phyloP scores from a whole-genome alignment of 208 protist species.

The Phytomonas sp. region DNA sequence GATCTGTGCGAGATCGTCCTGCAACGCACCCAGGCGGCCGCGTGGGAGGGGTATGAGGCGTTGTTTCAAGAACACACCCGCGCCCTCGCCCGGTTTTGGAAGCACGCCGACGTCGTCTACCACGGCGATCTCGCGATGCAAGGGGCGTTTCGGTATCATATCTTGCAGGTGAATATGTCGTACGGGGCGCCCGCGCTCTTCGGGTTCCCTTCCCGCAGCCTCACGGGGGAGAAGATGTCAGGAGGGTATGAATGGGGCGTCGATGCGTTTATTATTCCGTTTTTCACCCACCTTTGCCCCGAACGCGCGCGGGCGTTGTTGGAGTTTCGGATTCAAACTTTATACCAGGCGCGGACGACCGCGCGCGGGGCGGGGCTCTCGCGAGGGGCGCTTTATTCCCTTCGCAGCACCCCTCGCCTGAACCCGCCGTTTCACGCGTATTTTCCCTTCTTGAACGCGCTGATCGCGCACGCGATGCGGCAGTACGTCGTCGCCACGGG shows the following conservation, averaged over 20 bases:
- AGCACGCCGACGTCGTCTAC: slow-evolving; percentile 51
- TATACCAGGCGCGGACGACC: slow-evolving; percentile 61
- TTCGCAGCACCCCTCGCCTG: slow-evolving; percentile 71
- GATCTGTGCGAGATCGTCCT: slow-evolving; percentile 74
- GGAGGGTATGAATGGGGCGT: slow-evolving; percentile 86
- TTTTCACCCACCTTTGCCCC: slow-evolving; percentile 74
- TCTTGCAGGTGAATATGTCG: slow-evolving; percentile 73
- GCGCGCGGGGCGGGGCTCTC: slow-evolving; percentile 71
- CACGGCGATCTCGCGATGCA: slow-evolving; percentile 45
- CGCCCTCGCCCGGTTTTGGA: slow-evolving; percentile 67
- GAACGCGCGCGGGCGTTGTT: slow-evolving; percentile 61
- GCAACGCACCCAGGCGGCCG: slow-evolving; percentile 47
- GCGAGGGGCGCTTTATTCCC: slow-evolving; percentile 78
- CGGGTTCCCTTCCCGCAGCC: slow-evolving; percentile 65
- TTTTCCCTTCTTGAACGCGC: slow-evolving; percentile 77
- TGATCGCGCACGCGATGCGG: slow-evolving; percentile 67
- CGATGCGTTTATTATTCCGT: slow-evolving; percentile 78
- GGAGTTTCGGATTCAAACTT: slow-evolving; percentile 77
- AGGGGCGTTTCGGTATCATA: slow-evolving; percentile 79
- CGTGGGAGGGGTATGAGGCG: slow-evolving; percentile 41
- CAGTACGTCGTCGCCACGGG: slow-evolving; percentile 78
- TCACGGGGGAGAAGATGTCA: slow-evolving; percentile 56
- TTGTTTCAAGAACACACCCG: slow-evolving; percentile 51
- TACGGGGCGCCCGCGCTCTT: slow-evolving; percentile 24
- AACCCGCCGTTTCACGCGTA: slow-evolving; percentile 67